Conservation (phyloP, 495 filamentous ascomycete species). For the Neurospora sp. region DNA sequence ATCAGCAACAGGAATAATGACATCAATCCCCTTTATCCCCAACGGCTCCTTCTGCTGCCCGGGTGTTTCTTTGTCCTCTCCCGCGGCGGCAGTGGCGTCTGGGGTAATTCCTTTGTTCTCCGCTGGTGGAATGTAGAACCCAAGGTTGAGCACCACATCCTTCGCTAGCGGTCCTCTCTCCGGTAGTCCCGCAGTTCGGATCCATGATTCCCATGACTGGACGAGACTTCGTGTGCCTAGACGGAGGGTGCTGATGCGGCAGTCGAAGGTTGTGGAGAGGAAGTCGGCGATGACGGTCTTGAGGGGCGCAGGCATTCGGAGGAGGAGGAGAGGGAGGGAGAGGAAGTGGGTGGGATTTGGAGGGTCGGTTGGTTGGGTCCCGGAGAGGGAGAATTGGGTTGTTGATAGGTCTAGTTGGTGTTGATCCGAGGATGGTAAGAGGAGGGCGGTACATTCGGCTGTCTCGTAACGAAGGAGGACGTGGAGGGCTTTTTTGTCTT, state of each 20-base stretch:
- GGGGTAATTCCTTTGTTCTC: background rate
- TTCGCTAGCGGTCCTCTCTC: conserved; percentile 13
- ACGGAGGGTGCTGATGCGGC: conserved; percentile 28
- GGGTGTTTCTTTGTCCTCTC: background rate
- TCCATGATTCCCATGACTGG: conserved; percentile 30
- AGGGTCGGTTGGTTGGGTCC: background rate
- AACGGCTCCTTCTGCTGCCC: conserved; percentile 2
- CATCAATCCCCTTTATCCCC: conserved; percentile 31
- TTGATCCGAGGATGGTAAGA: conserved; percentile 19
- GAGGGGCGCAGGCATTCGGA: conserved; percentile 35
- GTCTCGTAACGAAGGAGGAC: conserved; percentile 32
- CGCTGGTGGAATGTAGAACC: conserved; percentile 24
- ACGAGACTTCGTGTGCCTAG: conserved; percentile 34
- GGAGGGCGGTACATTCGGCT: conserved; percentile 26
- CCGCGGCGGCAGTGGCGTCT: background rate
- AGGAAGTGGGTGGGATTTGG: conserved; percentile 14
- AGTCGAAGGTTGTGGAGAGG: conserved; percentile 35
- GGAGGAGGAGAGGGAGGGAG: conserved; percentile 30
- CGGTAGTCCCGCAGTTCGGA: background rate
- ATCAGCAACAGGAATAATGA: conserved; percentile 30
- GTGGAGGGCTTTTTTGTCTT: conserved; percentile 14
- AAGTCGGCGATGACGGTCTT: conserved; percentile 33
- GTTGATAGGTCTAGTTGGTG: background rate
- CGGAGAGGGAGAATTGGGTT: background rate
- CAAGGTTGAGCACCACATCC: conserved; percentile 31